Evolutionary conservation across 2,329 filamentous ascomycete genomes (phyloP).

Genomic region (Karstenula rhodostoma): DNA sequence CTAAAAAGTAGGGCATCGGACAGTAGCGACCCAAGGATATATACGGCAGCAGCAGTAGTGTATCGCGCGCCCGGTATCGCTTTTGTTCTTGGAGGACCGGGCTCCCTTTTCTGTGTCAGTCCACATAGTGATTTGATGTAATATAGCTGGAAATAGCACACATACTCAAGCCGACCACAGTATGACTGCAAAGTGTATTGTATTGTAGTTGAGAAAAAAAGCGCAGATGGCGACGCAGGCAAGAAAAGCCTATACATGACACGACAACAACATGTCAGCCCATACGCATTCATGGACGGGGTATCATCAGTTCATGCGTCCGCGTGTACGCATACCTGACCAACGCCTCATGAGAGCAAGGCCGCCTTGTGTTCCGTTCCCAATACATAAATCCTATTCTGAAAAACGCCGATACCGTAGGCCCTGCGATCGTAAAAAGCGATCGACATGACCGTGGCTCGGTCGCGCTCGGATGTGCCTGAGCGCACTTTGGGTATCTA

Average conservation of each 20-base stretch:
- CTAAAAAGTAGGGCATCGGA: too few species aligned
- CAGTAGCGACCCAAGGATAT: too few species aligned
- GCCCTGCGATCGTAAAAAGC: conserved; percentile 3
- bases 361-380: conserved; percentile 3
- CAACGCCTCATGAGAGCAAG: conserved; percentile 7
- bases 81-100: too few species aligned
- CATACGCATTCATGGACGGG: background rate
- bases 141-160: too few species aligned
- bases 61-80: too few species aligned
- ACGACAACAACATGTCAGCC: background rate
- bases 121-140: too few species aligned
- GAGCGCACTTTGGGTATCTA: conserved; percentile 13
- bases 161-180: too few species aligned
- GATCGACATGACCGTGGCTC: background rate
- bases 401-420: conserved; percentile 7
- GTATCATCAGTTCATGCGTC: conserved; percentile 7
- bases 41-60: too few species aligned
- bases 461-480: background rate
- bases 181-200: background rate
- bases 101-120: too few species aligned
- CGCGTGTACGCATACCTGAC: conserved; percentile 3
- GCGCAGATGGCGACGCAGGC: background rate
- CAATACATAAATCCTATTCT: background rate
- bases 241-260: background rate
- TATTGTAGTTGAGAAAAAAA: background rate